Evolutionary conservation across 2,329 filamentous ascomycete species (phyloP).

Genomic region (Uncinocarpus reesii): DNA sequence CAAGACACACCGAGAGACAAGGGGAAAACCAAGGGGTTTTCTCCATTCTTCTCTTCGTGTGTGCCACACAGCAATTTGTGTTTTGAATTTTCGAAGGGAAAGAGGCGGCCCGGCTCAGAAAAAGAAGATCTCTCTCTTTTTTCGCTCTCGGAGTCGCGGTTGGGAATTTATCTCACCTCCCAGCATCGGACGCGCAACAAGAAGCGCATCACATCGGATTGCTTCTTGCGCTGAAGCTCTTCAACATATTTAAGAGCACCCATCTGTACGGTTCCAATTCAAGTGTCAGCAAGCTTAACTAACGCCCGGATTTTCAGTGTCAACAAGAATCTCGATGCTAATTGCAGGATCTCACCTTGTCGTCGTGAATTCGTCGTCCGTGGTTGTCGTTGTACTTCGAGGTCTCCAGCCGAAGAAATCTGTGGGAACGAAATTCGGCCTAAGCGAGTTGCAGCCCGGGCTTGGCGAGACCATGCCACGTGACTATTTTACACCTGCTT

Average conservation of each 20-base stretch:
- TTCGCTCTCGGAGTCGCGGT: background rate
- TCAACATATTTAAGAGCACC: conserved; percentile 99
- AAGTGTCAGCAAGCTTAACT: conserved; percentile 1
- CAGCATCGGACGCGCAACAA: conserved; percentile 99
- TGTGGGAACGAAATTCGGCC: conserved; percentile 32
- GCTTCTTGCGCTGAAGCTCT: conserved; percentile 99
- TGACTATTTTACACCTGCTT: background rate
- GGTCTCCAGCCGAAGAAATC: conserved; percentile 26
- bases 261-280: conserved; percentile 51
- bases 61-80: conserved; percentile 15
- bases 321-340: no score
- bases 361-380: conserved; percentile 35
- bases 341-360: conserved; percentile 32
- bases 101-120: background rate
- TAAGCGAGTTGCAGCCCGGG: conserved; percentile 28
- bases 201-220: conserved; percentile 99
- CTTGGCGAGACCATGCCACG: conserved; percentile 22
- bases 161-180: conserved; percentile 55
- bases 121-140: conserved; percentile 6
- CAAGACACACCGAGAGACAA: conserved; percentile 48
- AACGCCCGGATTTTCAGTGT: conserved; percentile 5
- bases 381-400: conserved; percentile 34
- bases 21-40: background rate
- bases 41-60: conserved; percentile 8
- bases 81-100: background rate